Base-by-base conservation (phyloP, 495 filamentous ascomycete genomes). In the Daldinia bambusicola region DNA sequence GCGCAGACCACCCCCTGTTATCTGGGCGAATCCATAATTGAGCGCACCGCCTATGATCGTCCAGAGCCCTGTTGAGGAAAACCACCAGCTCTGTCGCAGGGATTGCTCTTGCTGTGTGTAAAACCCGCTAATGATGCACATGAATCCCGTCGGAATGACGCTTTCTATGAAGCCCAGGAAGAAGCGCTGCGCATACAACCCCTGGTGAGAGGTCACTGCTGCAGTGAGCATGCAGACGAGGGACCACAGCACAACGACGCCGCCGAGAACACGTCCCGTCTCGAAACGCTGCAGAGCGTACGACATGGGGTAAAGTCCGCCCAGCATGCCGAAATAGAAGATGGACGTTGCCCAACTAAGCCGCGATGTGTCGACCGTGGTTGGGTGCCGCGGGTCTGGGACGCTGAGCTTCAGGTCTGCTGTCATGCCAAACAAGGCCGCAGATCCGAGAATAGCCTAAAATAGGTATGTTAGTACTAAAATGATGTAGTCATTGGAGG, bases 281-380 rank as follows among this genome's bases (percentile, higher is more conserved):
- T 86, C 82, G 76, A 91, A 91, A 55, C 84, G 85, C 76, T 93
- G 91, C 22, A 91, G 78, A 8, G 85, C 78, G 60, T 89, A 90
- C 1, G 89, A 89, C 87, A 92, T 88, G 10, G 90, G 91, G 72
- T 91, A 93, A 14, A 90, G 78, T 0, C 91, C 91, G 1, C 86
- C 88, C 13, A 93, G 83, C 89, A 91, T 90, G 26, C 90, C 90
- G 69, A 93, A 92, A 79, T 93, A 93, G 80, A 93, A 93, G 74
- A 92, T 81, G 0, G 89, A 92, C 0, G 89, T 92, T 16, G 91
- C 90, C 91, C 90, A 93, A 68, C 85, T 88, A 32, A 93, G 83
- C 12, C 90, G 84, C 0, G 84, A 84, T 6, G 90, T 91, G 69
- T 89, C 83, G 20, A 81, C 85, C 2, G 82, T 81, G 0, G 88